Conservation (phyloP, 805 yeast species). For the Wickerhamomyces tratensis region DNA sequence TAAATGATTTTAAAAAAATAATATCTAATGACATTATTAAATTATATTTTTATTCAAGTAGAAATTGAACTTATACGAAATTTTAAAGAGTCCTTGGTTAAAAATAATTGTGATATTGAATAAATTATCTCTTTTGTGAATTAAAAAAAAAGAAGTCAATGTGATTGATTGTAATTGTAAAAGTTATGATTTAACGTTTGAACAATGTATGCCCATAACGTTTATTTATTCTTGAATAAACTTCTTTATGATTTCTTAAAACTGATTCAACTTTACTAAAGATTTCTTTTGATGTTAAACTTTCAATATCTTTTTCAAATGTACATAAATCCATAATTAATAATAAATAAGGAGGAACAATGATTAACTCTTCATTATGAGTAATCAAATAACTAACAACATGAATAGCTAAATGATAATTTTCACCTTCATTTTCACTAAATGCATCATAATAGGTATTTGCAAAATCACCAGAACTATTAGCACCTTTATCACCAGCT, state of each 20-base stretch:
- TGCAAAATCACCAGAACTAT: constrained; percentile 14
- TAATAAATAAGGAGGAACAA: constrained; percentile 61
- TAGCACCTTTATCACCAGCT: constrained; percentile 10
- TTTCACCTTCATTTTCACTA: constrained; percentile 45
- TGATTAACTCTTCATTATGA: constrained; percentile 66
- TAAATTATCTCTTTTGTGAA: no score
- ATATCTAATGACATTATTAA: no score
- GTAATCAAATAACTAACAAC: constrained; percentile 79
- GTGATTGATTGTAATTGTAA: no score
- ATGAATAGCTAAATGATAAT: constrained; percentile 83
- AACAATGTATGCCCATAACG: constrained; percentile 3
- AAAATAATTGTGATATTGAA: no score
- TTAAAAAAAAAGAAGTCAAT: no score
- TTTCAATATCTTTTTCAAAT: constrained; percentile 9
- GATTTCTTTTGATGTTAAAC: constrained; percentile 28
- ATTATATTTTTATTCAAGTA: no score
- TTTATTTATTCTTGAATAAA: constrained; percentile 1
- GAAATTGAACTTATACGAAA: no score
- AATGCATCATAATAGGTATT: constrained; percentile 26
- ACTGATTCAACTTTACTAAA: constrained; percentile 22
- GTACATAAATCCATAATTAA: constrained; percentile 26
- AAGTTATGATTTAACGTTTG: background rate
- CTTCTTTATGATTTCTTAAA: constrained; percentile 15
- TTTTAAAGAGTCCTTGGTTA: no score
- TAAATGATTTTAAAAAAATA: no score